Conservation (phyloP, 1,139 yeast genomes). For the Yamadazyma trypodendri region DNA sequence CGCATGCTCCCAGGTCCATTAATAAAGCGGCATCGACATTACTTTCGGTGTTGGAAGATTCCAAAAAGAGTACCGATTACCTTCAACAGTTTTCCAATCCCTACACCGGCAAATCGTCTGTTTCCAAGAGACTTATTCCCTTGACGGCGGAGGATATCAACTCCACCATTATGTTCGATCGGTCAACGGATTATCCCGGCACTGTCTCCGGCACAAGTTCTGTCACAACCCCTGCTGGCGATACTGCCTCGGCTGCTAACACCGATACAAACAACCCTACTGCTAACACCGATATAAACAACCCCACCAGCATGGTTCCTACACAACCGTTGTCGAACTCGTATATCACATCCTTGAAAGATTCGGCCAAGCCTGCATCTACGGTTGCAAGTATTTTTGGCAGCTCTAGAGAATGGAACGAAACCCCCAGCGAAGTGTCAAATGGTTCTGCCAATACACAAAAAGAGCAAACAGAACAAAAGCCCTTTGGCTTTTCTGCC, state of each 20-base stretch:
- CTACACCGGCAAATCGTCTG: conserved; percentile 22
- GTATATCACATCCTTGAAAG: neutral
- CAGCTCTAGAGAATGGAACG: conserved; percentile 1
- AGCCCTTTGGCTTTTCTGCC: too few species aligned
- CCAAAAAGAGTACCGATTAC: conserved; percentile 15
- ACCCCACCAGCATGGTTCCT: too few species aligned
- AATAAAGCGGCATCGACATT: conserved; percentile 70
- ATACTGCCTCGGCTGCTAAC: conserved; percentile 12
- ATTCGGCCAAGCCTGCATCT: neutral
- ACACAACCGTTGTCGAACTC: neutral
- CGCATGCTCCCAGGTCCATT: conserved; percentile 25
- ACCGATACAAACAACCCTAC: conserved; percentile 3
- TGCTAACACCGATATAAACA: neutral
- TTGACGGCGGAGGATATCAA: conserved; percentile 39
- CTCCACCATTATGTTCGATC: conserved; percentile 36
- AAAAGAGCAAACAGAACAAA: too few species aligned
- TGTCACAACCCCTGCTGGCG: conserved; percentile 17
- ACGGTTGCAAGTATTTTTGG: neutral
- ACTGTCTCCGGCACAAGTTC: conserved; percentile 14
- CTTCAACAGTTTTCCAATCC: conserved; percentile 50
- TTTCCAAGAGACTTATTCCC: conserved; percentile 14
- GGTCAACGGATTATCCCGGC: conserved; percentile 20
- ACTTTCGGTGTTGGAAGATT: conserved; percentile 57
- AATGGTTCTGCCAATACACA: too few species aligned
- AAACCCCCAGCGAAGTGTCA: conserved; percentile 1